Evolutionary conservation across 31 red algal genomes (phyloP).

Genomic region (Endocladia muricata): DNA sequence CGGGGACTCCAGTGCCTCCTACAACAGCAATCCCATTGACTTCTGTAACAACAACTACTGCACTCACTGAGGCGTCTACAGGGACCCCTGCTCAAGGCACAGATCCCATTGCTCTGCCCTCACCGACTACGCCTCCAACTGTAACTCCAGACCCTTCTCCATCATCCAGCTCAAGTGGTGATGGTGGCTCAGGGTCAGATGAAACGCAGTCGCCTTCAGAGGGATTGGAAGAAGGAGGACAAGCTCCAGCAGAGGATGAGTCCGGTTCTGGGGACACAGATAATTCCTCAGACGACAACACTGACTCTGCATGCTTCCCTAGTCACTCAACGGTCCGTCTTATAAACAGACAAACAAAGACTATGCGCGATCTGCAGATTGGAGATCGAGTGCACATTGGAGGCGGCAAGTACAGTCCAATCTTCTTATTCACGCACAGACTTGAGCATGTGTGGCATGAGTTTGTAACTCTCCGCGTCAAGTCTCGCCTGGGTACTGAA

Average conservation of each 20-base stretch:
- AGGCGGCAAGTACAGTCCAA: not conserved
- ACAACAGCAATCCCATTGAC: too few relatives aligned
- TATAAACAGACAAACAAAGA: not conserved
- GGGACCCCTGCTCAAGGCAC: too few relatives aligned
- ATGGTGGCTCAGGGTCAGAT: too few relatives aligned
- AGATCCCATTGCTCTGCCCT: too few relatives aligned
- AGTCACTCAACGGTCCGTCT: conserved; percentile 38
- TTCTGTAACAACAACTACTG: too few relatives aligned
- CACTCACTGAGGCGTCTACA: too few relatives aligned
- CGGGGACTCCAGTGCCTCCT: too few relatives aligned
- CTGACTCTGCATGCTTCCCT: conserved; percentile 64
- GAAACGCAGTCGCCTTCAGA: too few relatives aligned
- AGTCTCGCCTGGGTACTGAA: not conserved
- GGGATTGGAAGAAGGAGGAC: not conserved
- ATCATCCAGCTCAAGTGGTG: too few relatives aligned
- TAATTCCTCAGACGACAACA: not conserved
- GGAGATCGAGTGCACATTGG: conserved; percentile 50
- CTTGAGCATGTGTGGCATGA: not conserved
- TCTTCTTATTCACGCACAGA: conserved; percentile 70
- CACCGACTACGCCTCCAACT: not conserved
- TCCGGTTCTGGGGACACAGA: not conserved
- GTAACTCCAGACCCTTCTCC: not conserved
- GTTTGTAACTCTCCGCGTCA: conserved; percentile 24
- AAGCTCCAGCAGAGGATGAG: not conserved
- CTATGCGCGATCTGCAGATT: conserved; percentile 38